phyloP scores from a whole-genome alignment of 2,329 filamentous ascomycete genomes.

The Pezicula rhizophila region DNA sequence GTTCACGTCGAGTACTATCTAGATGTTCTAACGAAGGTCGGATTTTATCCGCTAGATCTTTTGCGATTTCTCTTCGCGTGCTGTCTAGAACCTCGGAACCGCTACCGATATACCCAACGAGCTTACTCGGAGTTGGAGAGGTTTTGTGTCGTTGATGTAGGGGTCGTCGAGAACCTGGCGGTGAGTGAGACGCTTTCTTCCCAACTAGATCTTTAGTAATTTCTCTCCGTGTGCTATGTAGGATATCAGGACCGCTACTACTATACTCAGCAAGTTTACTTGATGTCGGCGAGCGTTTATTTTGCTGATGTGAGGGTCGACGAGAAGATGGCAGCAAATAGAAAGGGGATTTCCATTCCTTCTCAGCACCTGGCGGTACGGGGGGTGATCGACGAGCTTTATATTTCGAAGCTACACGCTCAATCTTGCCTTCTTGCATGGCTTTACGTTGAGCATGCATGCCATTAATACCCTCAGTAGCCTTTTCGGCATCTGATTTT shows the following conservation, averaged over 20 bases:
- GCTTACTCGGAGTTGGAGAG: conserved; percentile 2
- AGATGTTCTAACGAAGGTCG: conserved; percentile 7
- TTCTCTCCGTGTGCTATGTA: background rate
- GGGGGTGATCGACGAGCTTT: no score
- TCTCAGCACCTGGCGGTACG: no score
- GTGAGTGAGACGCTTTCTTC: background rate
- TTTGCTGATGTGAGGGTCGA: background rate
- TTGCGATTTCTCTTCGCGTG: conserved; percentile 6
- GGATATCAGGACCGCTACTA: conserved; percentile 3
- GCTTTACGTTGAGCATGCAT: background rate
- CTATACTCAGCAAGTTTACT: conserved; percentile 8
- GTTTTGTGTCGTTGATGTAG: conserved; percentile 1
- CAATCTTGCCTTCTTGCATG: conserved; percentile 10
- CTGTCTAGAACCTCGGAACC: conserved; percentile 10
- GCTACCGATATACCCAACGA: conserved; percentile 7
- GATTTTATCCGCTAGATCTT: conserved; percentile 4
- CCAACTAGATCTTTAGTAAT: background rate
- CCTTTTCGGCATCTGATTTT: no score
- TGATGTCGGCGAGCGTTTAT: conserved; percentile 2
- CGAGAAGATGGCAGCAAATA: background rate
- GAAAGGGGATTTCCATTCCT: background rate
- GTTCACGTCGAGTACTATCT: conserved; percentile 10
- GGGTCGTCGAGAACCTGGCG: background rate
- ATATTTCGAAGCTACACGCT: conserved; percentile 2
- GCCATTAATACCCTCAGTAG: no score